Percentiles rank a stretch among this genome's conserved stretches.
These are phyloP conservation scores for Epichloe typhina DNA, from an alignment of 2,329 filamentous ascomycete genomes.

Conservation along the genomic window DNA sequence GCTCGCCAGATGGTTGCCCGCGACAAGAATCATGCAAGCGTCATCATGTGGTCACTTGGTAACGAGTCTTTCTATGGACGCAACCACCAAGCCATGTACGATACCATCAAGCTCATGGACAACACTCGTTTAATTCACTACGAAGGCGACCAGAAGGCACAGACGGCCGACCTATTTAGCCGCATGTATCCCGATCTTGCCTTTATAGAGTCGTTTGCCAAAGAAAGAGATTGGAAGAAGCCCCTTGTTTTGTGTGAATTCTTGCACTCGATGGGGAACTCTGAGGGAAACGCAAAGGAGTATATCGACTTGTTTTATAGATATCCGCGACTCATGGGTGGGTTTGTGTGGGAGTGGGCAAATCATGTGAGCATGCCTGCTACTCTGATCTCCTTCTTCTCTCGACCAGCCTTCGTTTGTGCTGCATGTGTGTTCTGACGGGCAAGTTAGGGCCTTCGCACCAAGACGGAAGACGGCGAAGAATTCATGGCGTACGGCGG, in stretches of 20 bases:
- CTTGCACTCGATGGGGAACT: constrained; percentile 58
- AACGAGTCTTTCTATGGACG: constrained; percentile 60
- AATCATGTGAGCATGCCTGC: constrained; percentile 29
- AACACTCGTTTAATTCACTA: constrained; percentile 49
- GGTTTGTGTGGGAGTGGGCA: constrained; percentile 53
- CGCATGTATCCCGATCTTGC: constrained; percentile 50
- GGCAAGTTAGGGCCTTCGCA: constrained; percentile 23
- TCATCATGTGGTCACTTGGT: constrained; percentile 60
- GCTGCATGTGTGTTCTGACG: not conserved
- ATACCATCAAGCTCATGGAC: constrained; percentile 45
- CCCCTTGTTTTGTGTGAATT: constrained; percentile 46
- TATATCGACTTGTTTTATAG: constrained; percentile 53
- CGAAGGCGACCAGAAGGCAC: constrained; percentile 45
- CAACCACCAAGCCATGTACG: constrained; percentile 56
- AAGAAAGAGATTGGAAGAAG: constrained; percentile 32
- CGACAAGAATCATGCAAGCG: constrained; percentile 44
- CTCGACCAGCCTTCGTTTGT: not conserved
- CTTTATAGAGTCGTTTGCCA: constrained; percentile 26
- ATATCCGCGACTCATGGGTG: constrained; percentile 39
- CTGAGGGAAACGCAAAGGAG: constrained; percentile 52
- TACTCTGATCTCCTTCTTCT: not conserved
- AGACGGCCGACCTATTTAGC: constrained; percentile 49
- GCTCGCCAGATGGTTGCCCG: constrained; percentile 50
- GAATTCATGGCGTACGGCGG: constrained; percentile 45
- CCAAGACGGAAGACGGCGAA: constrained; percentile 27